Percentiles rank a stretch among this genome's conserved stretches.
These are phyloP conservation scores for Stephanodiscus minutulus DNA, from an alignment of 108 stramenopile genomes.

Conservation along the genomic window DNA sequence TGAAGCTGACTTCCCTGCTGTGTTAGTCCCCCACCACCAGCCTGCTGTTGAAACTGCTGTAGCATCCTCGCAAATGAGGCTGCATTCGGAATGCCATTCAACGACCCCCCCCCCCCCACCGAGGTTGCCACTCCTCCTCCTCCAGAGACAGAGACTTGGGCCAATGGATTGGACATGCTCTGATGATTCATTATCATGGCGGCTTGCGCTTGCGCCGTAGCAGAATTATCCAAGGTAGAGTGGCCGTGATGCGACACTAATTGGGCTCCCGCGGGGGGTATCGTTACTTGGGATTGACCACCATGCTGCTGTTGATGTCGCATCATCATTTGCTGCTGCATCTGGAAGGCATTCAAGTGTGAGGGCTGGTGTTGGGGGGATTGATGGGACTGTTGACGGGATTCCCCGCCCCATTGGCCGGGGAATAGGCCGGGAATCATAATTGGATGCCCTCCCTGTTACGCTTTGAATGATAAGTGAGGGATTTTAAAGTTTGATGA, in stretches of 20 bases:
- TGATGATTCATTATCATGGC: slow-evolving; percentile 12
- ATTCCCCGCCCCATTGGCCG: background rate
- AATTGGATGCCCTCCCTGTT: background rate
- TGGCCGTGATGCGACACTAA: background rate
- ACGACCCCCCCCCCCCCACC: background rate
- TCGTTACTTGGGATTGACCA: background rate
- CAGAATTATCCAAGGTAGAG: background rate
- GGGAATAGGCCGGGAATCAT: background rate
- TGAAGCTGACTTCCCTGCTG: background rate
- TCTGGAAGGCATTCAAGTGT: slow-evolving; percentile 10
- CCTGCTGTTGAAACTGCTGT: slow-evolving; percentile 9
- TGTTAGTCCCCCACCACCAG: background rate
- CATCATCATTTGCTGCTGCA: slow-evolving; percentile 32
- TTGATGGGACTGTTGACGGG: background rate
- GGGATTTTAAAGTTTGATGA: too few relatives aligned
- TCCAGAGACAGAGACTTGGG: background rate
- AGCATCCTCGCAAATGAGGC: background rate
- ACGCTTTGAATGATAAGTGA: too few relatives aligned
- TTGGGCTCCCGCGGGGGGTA: background rate
- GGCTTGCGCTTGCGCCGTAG: background rate
- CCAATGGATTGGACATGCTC: background rate
- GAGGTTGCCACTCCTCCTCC: background rate
- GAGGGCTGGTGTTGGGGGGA: slow-evolving; percentile 8
- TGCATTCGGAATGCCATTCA: background rate
- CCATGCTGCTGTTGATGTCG: slow-evolving; percentile 8